Evolutionary conservation across 805 yeast genomes (phyloP).

Genomic region (Pichia californica): DNA sequence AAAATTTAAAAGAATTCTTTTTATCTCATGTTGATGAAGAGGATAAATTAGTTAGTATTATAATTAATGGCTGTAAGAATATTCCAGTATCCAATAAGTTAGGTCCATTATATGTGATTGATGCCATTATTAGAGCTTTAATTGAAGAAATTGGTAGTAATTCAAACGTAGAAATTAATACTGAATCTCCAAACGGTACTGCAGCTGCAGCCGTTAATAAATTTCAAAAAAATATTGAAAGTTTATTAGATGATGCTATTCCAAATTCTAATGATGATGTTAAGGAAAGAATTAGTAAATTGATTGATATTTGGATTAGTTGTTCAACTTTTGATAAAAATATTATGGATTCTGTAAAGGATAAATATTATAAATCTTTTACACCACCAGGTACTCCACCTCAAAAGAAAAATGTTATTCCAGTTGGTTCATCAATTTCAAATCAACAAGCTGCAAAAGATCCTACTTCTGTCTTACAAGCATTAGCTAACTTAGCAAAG

Average conservation of each 20-base stretch:
- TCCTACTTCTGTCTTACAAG: conserved; percentile 62
- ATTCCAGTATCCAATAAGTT: conserved; percentile 78
- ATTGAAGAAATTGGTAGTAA: conserved; percentile 51
- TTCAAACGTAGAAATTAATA: conserved; percentile 38
- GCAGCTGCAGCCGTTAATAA: conserved; percentile 66
- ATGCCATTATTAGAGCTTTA: conserved; percentile 83
- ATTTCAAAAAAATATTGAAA: conserved; percentile 58
- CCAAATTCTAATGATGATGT: conserved; percentile 48
- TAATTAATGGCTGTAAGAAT: conserved; percentile 62
- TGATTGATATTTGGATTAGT: conserved; percentile 89
- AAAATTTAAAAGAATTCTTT: conserved; percentile 74
- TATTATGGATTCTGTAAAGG: conserved; percentile 48
- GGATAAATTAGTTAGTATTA: conserved; percentile 48
- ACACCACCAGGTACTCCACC: conserved; percentile 73
- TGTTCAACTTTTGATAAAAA: conserved; percentile 67
- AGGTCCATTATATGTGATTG: conserved; percentile 87
- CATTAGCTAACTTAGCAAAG: conserved; percentile 58
- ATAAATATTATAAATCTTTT: conserved; percentile 53
- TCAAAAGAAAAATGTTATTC: conserved; percentile 23
- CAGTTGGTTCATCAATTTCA: too few relatives aligned
- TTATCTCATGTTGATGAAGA: conserved; percentile 49
- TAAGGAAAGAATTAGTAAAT: conserved; percentile 69
- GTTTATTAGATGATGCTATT: conserved; percentile 56
- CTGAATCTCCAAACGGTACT: conserved; percentile 58
- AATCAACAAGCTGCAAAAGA: conserved; percentile 29